Evolutionary conservation across 2,329 filamentous ascomycete species (phyloP), one percentile per base, ranked within the genome.

Genomic region (Colletotrichum tropicale): DNA sequence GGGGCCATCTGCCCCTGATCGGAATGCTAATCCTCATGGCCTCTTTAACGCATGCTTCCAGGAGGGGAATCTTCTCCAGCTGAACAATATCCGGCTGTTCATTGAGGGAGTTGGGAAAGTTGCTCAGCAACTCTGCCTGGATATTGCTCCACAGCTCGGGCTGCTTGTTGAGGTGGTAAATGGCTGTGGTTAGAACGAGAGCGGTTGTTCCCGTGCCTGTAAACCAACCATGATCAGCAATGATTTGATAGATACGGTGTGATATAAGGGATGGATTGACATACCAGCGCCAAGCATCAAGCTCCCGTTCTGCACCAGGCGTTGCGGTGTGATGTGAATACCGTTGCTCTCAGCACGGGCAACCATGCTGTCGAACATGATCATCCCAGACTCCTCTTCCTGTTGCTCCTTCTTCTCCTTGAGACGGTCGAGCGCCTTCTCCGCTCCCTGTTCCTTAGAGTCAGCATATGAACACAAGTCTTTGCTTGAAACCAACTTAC

Each of bases 401-500:
- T 61, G 58, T 0, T 32, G 30, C n/a, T n/a, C 58, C 12, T 61
- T 61, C 58, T 24, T 61, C 28, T 61, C 30, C 16, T 61, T 34
- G 0, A 61, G 30, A 13, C 58, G 30, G 2, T 61, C 58, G 26
- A 61, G 58, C 0, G 58, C 30, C 58, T 61, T 61, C 28, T 18
- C 28, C 16, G 58, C 28, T 13, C 58, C 12, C 28, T 21, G 28
- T 34, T 52, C 10, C 58, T 13, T 8, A 9, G 18, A 15, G 3
- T 61, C 28, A 34, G 58, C 26, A 6, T n/a, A 0, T 16, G 0
- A 4, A 58, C 8, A 28, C 1, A 6, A 58, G 15, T 1, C 0
- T 58, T 8, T n/a, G n/a, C 0, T 0, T 1, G 0, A 12, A 0
- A n/a, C 1, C 28, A 18, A 61, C 28, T 8, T 6, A 61, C 58